Evolutionary conservation across 2,329 filamentous ascomycete genomes (phyloP), one percentile per base, ranked within the genome.

Genomic region (Epichloe sibirici): DNA sequence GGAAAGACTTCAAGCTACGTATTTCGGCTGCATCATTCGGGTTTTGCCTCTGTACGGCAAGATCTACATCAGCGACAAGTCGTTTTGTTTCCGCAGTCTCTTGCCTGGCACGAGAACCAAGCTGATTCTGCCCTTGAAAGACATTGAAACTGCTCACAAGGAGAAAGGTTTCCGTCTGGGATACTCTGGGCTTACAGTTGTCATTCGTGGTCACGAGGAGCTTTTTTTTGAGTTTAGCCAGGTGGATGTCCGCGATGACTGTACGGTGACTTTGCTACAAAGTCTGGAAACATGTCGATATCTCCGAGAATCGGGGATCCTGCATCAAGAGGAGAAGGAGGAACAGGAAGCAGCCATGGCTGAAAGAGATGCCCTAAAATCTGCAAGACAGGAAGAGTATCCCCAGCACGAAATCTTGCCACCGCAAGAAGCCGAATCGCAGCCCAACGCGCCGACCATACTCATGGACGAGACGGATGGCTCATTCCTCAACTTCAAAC

Each of bases 31-130:
- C 63, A 76, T 97, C n/a, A 82, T 94, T 60, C 83, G 90, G 3
- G 88, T 95, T 0, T 69, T 97, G 34, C 93, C 93, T 3, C 76
- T 97, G 2, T 97, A 96, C 62, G 93, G 93, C 60, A 98, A 97
- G 69, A 87, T 97, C 37, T 98, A 98, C 68, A 84, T 97, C 58
- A 90, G 93, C 63, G 83, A 90, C 59, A 81, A 81, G 23, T 86
- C 84, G 53, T 88, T 97, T 58, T 98, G 93, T 71, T 98, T 95
- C 70, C 86, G 93, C 53, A 96, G 90, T 64, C 72, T 97, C 50
- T 74, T 96, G 38, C 89, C 88, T 1, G 90, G 90, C 1, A 95
- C 89, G 3, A 82, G 89, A 52, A 96, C 91, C 0, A 97, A 96
- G 69, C 74, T 97, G 59, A 90, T 97, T 51, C 76, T 97, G 0